Percentiles rank a stretch among this genome's conserved stretches.
phyloP scores from a whole-genome alignment of 1,284 basidiomycete genomes.

The Heliocybe sulcata region DNA sequence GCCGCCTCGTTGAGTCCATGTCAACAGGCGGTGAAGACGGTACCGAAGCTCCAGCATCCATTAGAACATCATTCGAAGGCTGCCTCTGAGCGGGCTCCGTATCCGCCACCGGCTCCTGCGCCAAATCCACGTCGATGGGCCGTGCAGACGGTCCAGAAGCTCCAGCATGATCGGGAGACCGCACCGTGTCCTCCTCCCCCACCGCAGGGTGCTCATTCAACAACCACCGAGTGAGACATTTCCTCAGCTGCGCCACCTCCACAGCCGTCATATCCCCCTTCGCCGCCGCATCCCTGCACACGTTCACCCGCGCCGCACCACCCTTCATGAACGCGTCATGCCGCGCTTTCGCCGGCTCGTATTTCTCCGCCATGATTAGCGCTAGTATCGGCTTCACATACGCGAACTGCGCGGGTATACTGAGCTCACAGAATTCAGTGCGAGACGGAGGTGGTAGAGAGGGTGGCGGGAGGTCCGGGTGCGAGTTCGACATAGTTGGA shows the following conservation, averaged over 20 bases:
- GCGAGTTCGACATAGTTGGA: constrained; percentile 12
- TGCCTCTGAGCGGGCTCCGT: too few relatives aligned
- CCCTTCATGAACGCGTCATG: constrained; percentile 54
- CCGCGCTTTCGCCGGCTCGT: constrained; percentile 38
- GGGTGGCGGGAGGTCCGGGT: constrained; percentile 22
- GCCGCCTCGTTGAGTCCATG: neutral
- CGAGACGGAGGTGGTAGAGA: constrained; percentile 25
- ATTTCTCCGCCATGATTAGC: constrained; percentile 48
- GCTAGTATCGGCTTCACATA: constrained; percentile 57
- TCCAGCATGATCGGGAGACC: too few relatives aligned
- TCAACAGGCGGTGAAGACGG: neutral
- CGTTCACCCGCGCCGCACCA: constrained; percentile 33
- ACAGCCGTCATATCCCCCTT: constrained; percentile 45
- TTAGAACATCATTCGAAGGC: too few relatives aligned
- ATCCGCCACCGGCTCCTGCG: too few relatives aligned
- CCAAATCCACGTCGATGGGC: too few relatives aligned
- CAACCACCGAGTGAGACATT: constrained; percentile 46
- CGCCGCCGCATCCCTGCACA: constrained; percentile 39
- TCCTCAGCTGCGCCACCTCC: constrained; percentile 41
- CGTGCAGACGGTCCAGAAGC: too few relatives aligned
- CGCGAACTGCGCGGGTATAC: constrained; percentile 50
- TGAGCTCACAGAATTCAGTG: constrained; percentile 32
- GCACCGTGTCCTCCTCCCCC: constrained; percentile 13
- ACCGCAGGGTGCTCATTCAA: constrained; percentile 26
- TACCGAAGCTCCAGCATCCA: neutral